Evolutionary conservation across 768 basidiomycete genomes (phyloP).

Genomic region (Pholiota molesta): DNA sequence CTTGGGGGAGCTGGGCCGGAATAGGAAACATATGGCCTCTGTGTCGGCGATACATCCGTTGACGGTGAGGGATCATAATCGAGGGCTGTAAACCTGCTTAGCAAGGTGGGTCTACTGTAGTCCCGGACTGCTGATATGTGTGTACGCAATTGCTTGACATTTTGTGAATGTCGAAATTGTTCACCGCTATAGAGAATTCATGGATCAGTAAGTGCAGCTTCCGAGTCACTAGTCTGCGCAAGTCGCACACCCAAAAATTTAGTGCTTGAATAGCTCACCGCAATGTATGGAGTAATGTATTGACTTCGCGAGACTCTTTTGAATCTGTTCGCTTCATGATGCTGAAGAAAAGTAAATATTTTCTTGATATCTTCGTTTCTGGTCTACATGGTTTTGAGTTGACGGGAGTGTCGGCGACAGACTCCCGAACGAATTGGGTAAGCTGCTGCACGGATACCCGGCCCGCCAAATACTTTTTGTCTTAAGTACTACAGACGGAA

Average conservation of each 20-base stretch:
- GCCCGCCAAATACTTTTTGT: too few relatives aligned
- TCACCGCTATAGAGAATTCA: constrained; percentile 54
- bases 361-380: background rate
- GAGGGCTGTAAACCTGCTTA: constrained; percentile 37
- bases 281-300: constrained; percentile 51
- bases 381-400: background rate
- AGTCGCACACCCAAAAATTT: background rate
- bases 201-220: background rate
- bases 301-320: constrained; percentile 34
- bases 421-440: background rate
- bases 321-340: constrained; percentile 11
- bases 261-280: constrained; percentile 37
- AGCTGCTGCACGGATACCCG: too few relatives aligned
- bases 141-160: constrained; percentile 42
- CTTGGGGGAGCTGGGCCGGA: constrained; percentile 58
- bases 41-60: constrained; percentile 5
- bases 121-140: constrained; percentile 31
- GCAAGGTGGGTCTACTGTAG: constrained; percentile 49
- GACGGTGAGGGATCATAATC: constrained; percentile 15
- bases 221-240: background rate
- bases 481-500: too few relatives aligned
- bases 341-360: background rate
- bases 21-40: constrained; percentile 22
- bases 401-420: background rate
- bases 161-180: constrained; percentile 68